A percentile compares a stretch with the other conserved stretches of the same genome.
These are phyloP conservation scores for Fragilariopsis cylindrus DNA, from an alignment of 108 stramenopile species.

Conservation along the genomic window DNA sequence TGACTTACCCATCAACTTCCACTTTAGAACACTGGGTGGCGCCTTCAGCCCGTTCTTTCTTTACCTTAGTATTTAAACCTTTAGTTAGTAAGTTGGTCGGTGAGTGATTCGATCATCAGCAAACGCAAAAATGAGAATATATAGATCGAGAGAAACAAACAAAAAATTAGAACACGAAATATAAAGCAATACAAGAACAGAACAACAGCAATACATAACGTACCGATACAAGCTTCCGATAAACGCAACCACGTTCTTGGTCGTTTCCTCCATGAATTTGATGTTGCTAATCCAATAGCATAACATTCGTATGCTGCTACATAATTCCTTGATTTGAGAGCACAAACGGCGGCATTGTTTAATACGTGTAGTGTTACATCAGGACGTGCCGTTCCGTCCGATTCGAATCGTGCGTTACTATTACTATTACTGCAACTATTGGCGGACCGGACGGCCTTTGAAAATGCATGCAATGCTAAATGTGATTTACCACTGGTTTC, in stretches of 20 bases:
- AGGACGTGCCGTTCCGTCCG: constrained; percentile 62
- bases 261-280: constrained; percentile 25
- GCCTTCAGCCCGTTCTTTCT: neutral
- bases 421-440: neutral
- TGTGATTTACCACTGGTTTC: constrained; percentile 63
- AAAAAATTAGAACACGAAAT: neutral
- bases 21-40: constrained; percentile 6
- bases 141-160: neutral
- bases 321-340: constrained; percentile 63
- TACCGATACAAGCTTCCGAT: constrained; percentile 80
- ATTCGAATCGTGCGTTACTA: constrained; percentile 30
- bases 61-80: neutral
- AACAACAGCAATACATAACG: neutral
- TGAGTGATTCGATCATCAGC: too few species aligned
- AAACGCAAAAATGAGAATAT: neutral
- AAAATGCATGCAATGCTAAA: constrained; percentile 70
- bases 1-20: constrained; percentile 12
- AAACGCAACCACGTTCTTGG: constrained; percentile 73
- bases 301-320: constrained; percentile 67
- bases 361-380: constrained; percentile 55
- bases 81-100: too few species aligned
- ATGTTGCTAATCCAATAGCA: constrained; percentile 53
- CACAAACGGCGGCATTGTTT: constrained; percentile 69
- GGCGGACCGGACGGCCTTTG: constrained; percentile 52
- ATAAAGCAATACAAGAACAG: neutral